Percentiles rank a stretch among this genome's conserved stretches.
These are phyloP conservation scores for Parsonsia alboflavescens DNA, from an alignment of 257 asterid species.

Conservation along the genomic window DNA sequence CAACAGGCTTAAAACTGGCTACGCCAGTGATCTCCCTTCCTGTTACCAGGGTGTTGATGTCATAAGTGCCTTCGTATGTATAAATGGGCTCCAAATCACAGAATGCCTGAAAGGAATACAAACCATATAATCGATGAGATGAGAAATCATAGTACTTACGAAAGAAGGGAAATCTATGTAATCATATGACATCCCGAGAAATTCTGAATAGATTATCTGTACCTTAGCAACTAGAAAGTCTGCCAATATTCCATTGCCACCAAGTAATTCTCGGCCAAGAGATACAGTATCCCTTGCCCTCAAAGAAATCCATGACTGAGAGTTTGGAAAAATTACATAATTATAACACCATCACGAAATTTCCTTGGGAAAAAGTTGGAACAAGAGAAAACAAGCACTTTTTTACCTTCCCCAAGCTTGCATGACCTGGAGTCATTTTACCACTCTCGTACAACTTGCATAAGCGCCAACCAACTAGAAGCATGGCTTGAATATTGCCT, in stretches of 20 bases:
- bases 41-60: conserved; percentile 87
- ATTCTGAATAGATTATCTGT: background rate
- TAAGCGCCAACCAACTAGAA: conserved; percentile 89
- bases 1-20: conserved; percentile 74
- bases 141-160: background rate
- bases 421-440: conserved; percentile 93
- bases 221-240: conserved; percentile 95
- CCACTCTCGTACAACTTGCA: conserved; percentile 92
- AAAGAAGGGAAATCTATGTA: background rate
- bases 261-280: conserved; percentile 86
- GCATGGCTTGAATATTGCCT: conserved; percentile 83
- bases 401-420: conserved; percentile 91
- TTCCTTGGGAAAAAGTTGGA: background rate
- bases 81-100: conserved; percentile 96
- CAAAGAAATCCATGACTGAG: conserved; percentile 76
- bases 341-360: conserved; percentile 6
- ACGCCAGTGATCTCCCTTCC: conserved; percentile 92
- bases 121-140: background rate
- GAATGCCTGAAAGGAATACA: conserved; percentile 51
- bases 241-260: conserved; percentile 79
- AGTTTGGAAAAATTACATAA: background rate
- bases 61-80: conserved; percentile 94
- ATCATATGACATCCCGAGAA: no score
- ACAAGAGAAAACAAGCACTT: conserved; percentile 5
- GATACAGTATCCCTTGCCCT: conserved; percentile 84